These are phyloP conservation scores for Solanum paucissectum DNA, from an alignment of 257 asterid species.

Conservation along the genomic window DNA sequence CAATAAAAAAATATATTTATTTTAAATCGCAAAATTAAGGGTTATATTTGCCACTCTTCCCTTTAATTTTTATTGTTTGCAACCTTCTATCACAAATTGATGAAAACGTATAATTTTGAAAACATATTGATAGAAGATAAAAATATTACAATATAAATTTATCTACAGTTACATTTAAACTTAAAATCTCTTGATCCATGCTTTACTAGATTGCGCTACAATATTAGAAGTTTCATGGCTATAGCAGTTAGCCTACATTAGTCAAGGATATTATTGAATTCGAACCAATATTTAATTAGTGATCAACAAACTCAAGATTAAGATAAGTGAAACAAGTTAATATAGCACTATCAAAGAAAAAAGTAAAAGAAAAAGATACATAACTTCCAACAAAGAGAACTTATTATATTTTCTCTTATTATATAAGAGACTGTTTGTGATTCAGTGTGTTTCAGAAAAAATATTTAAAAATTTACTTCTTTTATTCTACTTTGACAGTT, in stretches of 20 bases:
- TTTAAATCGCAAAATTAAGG: too few relatives aligned
- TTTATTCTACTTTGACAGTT: too few relatives aligned
- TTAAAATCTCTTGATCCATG: neutral
- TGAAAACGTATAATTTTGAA: too few relatives aligned
- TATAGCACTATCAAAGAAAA: neutral
- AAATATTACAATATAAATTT: too few relatives aligned
- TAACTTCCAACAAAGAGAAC: neutral
- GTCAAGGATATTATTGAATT: neutral
- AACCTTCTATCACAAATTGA: neutral
- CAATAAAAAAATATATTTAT: too few relatives aligned
- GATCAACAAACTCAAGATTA: neutral
- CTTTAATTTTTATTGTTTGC: neutral
- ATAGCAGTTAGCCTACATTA: neutral
- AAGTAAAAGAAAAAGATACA: neutral
- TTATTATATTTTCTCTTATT: too few relatives aligned
- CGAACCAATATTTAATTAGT: neutral
- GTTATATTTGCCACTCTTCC: rapidly evolving
- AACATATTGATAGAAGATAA: too few relatives aligned
- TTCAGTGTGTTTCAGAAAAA: too few relatives aligned
- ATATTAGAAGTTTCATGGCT: neutral
- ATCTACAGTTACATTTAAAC: too few relatives aligned
- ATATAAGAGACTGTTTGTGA: too few relatives aligned
- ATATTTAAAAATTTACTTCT: too few relatives aligned
- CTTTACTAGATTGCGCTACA: too few relatives aligned
- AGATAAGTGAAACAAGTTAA: neutral